A percentile compares a stretch with the other conserved stretches of the same genome.
Conservation (phyloP, 371 early-diverging fungal species). For the Blakeslea trispora region DNA sequence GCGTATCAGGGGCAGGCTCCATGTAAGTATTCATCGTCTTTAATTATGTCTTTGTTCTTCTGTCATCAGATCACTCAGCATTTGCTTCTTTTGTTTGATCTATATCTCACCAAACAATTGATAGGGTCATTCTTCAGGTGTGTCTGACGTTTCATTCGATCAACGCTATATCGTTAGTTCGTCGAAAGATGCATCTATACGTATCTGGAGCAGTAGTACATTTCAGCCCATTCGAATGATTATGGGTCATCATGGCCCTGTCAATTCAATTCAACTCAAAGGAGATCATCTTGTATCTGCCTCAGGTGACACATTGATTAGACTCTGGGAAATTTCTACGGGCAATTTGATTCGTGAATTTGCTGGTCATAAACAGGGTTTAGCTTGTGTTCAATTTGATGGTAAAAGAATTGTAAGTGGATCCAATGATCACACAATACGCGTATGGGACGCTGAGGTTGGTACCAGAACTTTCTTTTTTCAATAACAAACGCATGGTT, state of each 20-base stretch:
- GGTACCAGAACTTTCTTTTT: no score
- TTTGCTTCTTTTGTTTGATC: slow-evolving; percentile 1
- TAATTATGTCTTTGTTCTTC: no score
- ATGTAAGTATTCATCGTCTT: slow-evolving; percentile 30
- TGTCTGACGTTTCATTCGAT: slow-evolving; percentile 82
- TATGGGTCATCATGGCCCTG: slow-evolving; percentile 82
- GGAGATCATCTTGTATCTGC: slow-evolving; percentile 78
- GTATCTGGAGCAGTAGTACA: slow-evolving; percentile 75
- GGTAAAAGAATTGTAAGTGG: slow-evolving; percentile 90
- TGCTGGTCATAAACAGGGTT: slow-evolving; percentile 76
- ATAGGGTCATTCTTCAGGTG: slow-evolving; percentile 74
- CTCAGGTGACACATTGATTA: slow-evolving; percentile 84
- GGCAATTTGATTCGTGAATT: slow-evolving; percentile 70
- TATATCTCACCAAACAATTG: slow-evolving; percentile 3
- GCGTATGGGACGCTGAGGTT: slow-evolving; percentile 88
- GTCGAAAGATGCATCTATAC: slow-evolving; percentile 91
- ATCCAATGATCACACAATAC: slow-evolving; percentile 92
- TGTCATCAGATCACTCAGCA: no score
- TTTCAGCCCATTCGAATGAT: slow-evolving; percentile 65
- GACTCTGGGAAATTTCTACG: slow-evolving; percentile 82
- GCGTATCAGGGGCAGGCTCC: slow-evolving; percentile 23
- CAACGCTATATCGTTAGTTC: slow-evolving; percentile 79
- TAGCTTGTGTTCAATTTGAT: slow-evolving; percentile 94
- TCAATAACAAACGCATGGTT: no score
- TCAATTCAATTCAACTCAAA: slow-evolving; percentile 83